A percentile compares a stretch with the other conserved stretches of the same genome.
Evolutionary conservation across 1,139 yeast species (phyloP).

Genomic region (Diutina pseudorugosa): DNA sequence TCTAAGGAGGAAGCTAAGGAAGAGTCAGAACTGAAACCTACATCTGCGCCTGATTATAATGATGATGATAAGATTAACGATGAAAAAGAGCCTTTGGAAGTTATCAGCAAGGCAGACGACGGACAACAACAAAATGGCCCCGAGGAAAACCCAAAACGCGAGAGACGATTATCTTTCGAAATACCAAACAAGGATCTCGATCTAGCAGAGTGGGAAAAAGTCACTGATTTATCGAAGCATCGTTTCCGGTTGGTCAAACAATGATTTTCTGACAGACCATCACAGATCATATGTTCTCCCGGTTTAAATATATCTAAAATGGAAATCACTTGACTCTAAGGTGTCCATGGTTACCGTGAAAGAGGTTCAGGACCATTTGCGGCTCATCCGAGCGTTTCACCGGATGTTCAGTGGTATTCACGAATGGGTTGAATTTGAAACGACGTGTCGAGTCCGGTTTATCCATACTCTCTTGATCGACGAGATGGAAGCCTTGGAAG

Average conservation of each 20-base stretch:
- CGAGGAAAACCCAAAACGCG: not conserved
- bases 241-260: not conserved
- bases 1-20: not conserved
- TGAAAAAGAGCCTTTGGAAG: not conserved
- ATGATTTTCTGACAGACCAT: not conserved
- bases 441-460: not conserved
- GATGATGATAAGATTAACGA: not conserved
- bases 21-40: not conserved
- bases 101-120: not conserved
- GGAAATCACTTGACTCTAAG: not conserved
- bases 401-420: not conserved
- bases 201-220: not conserved
- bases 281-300: not conserved
- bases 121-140: not conserved
- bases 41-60: not conserved
- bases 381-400: not conserved
- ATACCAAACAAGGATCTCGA: not conserved
- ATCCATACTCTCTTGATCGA: not conserved
- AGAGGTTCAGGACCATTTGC: not conserved
- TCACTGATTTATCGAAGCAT: not conserved
- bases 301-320: not conserved
- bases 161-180: not conserved
- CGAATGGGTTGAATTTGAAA: not conserved
- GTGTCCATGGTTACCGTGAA: not conserved
- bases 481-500: not conserved